These are phyloP conservation scores for Apiospora aurea DNA, from an alignment of 2,329 filamentous ascomycete genomes.

Conservation along the genomic window DNA sequence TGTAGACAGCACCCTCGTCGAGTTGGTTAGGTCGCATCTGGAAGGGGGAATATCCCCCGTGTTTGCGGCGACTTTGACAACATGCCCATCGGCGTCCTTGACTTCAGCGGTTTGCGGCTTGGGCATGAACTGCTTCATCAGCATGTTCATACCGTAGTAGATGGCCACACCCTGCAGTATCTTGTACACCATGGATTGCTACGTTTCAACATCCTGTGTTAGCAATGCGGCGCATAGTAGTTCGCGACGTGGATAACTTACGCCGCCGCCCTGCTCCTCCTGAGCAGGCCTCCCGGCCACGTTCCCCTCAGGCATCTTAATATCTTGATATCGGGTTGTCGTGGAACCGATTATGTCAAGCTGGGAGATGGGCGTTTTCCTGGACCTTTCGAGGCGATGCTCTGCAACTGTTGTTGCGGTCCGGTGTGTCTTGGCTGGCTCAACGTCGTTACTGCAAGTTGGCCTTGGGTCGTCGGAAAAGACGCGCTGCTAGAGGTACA, in stretches of 20 bases:
- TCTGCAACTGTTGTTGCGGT: constrained; percentile 8
- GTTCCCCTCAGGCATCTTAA: constrained; percentile 44
- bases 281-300: constrained; percentile 41
- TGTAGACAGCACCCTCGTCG: constrained; percentile 69
- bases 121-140: constrained; percentile 61
- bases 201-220: constrained; percentile 28
- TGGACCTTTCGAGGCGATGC: neutral
- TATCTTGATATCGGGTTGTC: constrained; percentile 26
- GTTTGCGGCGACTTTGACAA: constrained; percentile 61
- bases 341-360: constrained; percentile 16
- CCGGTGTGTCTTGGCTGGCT: neutral
- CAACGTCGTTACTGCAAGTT: constrained; percentile 11
- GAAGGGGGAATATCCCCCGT: constrained; percentile 69
- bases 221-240: constrained; percentile 9
- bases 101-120: constrained; percentile 55
- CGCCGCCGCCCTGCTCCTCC: constrained; percentile 40
- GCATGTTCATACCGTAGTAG: constrained; percentile 66
- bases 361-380: neutral
- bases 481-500: neutral
- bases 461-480: constrained; percentile 9
- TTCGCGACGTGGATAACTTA: constrained; percentile 30
- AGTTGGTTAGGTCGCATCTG: constrained; percentile 67
- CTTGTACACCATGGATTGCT: constrained; percentile 52
- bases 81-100: constrained; percentile 59
- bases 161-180: constrained; percentile 60